phyloP scores from a whole-genome alignment of 768 basidiomycete species.

The Rhizopogon salebrosus region DNA sequence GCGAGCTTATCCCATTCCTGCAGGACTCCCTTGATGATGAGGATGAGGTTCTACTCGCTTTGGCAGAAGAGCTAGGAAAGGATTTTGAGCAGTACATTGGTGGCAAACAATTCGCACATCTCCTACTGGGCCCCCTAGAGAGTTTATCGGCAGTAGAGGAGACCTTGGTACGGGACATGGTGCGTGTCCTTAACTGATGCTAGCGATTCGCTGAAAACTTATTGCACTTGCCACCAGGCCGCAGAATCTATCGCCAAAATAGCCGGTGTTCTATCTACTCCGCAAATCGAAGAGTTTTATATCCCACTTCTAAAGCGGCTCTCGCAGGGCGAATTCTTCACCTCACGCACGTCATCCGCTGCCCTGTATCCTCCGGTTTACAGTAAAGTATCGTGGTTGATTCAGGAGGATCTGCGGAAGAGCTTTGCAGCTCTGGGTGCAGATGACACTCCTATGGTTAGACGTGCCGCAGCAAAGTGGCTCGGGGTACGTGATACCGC shows the following conservation, averaged over 20 bases:
- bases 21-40: constrained; percentile 99
- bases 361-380: constrained; percentile 92
- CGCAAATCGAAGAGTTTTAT: constrained; percentile 85
- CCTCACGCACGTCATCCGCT: constrained; percentile 92
- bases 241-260: constrained; percentile 94
- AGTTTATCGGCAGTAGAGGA: constrained; percentile 96
- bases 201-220: constrained; percentile 3
- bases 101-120: constrained; percentile 80
- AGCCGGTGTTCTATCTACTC: constrained; percentile 65
- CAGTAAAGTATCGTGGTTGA: constrained; percentile 59
- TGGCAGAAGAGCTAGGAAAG: constrained; percentile 92
- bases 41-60: constrained; percentile 92
- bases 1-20: constrained; percentile 94
- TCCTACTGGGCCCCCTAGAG: constrained; percentile 88
- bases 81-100: constrained; percentile 94
- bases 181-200: constrained; percentile 24
- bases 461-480: constrained; percentile 93
- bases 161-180: constrained; percentile 97
- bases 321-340: constrained; percentile 97
- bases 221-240: constrained; percentile 49
- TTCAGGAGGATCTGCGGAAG: constrained; percentile 87
- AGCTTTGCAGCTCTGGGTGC: constrained; percentile 75
- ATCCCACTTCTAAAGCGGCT: constrained; percentile 88
- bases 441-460: constrained; percentile 99
- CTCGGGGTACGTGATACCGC: constrained; percentile 67